These are phyloP conservation scores for Phytophthora sojae DNA, from an alignment of 352 stramenopile species.

Conservation along the genomic window DNA sequence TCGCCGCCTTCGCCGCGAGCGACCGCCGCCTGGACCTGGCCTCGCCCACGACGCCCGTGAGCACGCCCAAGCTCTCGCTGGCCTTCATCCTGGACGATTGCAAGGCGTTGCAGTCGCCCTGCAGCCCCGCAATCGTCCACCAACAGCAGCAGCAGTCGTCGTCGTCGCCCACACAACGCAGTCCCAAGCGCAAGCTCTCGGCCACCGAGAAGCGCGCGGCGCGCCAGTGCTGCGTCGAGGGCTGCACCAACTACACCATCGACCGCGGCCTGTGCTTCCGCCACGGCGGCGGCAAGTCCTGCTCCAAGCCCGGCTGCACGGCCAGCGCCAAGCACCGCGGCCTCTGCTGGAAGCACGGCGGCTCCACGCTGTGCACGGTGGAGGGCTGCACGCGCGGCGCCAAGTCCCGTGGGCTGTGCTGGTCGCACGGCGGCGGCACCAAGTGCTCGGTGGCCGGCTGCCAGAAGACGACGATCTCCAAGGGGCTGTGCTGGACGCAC, in stretches of 20 bases:
- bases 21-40: not conserved
- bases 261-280: slow-evolving; percentile 58
- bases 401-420: slow-evolving; percentile 86
- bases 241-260: slow-evolving; percentile 61
- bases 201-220: slow-evolving; percentile 24
- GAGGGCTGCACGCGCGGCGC: slow-evolving; percentile 71
- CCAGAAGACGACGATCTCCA: slow-evolving; percentile 50
- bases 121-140: not conserved
- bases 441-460: slow-evolving; percentile 59
- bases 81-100: slow-evolving; percentile 39
- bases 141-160: too few species aligned
- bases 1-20: slow-evolving; percentile 2
- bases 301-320: slow-evolving; percentile 49
- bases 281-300: slow-evolving; percentile 57
- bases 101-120: slow-evolving; percentile 9
- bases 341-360: too few species aligned
- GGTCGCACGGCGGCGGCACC: slow-evolving; percentile 86
- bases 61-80: slow-evolving; percentile 31
- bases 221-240: slow-evolving; percentile 46
- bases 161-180: not conserved
- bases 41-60: slow-evolving; percentile 1
- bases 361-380: too few species aligned
- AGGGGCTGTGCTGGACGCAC: slow-evolving; percentile 62
- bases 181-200: slow-evolving; percentile 10
- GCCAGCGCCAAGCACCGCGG: slow-evolving; percentile 59